Evolutionary conservation across 1,139 yeast species (phyloP), one percentile per base, ranked within the genome.

Genomic region (Suhomyces maxii): DNA sequence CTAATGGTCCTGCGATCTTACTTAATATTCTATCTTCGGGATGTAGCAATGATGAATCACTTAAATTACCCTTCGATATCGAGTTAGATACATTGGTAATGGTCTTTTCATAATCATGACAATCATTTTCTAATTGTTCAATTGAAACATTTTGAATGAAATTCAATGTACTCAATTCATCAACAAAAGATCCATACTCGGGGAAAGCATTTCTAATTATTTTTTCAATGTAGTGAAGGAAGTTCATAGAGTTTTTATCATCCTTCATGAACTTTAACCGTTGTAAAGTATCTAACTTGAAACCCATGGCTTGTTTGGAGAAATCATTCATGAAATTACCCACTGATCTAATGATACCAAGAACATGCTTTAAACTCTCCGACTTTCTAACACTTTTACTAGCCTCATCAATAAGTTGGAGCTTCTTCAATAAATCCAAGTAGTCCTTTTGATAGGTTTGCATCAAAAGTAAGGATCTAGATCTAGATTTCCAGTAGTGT

Each of bases 281-380:
- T 55, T 85, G 95, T 47, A 93, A 72, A 1, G 97, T 87, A 32
- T 89, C 87, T 37, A 93, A 71, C 57, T 82, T 84, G 69, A 93
- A 90, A 1, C 98, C 99, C 45, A 77, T 68, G 0, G 96, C 97
- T 55, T 84, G 85, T 58, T 87, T 90, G 7, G 86, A 72, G 31
- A 75, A 68, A 59, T 89, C 96, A 63, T 93, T 93, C 98, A 93
- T 93, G 60, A 84, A 90, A 60, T 93, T 93, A 23, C 98, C 99
- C 49, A 93, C 84, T 14, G 86, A 85, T 53, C 90, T 77, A 44
- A 93, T 88, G 37, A 93, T 79, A 40, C 85, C 86, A 47, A 93
- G 71, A 8, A 91, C 79, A 48, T 80, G 78, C 52, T 82, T 79
- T 56, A 93, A 76, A 39, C 82, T 78, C n/a, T 74, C 74, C 0